Percentiles rank a stretch among this genome's conserved stretches.
These are phyloP conservation scores for Fusarium napiforme DNA, from an alignment of 2,329 filamentous ascomycete species.

Conservation along the genomic window DNA sequence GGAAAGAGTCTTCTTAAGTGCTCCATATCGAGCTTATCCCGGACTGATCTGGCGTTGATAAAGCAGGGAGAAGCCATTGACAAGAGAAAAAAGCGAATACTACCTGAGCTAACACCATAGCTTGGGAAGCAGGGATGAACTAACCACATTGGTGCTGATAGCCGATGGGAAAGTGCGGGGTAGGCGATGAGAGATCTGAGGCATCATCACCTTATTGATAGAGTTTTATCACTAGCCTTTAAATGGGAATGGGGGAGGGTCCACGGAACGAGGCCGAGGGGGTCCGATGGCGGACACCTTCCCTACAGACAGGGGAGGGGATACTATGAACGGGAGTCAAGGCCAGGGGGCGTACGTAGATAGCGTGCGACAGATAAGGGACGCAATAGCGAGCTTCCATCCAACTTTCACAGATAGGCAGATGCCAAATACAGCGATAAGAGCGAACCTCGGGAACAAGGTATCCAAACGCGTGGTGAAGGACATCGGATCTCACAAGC, in stretches of 20 bases:
- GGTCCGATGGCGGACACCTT: too few species aligned
- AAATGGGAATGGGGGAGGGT: neutral
- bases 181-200: neutral
- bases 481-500: too few species aligned
- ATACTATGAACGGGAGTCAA: neutral
- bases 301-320: neutral
- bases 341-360: neutral
- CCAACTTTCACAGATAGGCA: neutral
- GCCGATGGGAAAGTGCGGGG: neutral
- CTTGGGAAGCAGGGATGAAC: neutral
- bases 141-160: neutral
- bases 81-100: neutral
- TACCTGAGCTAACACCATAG: too few species aligned
- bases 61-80: neutral
- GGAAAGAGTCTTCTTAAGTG: neutral
- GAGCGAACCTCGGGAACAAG: neutral
- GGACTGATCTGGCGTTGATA: rapidly evolving
- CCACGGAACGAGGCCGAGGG: neutral
- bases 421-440: neutral
- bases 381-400: neutral
- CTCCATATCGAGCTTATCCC: neutral
- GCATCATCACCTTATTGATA: neutral
- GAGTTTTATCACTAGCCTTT: neutral
- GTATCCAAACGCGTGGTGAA: rapidly evolving
- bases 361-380: neutral